These are phyloP conservation scores for Fusarium sp. DNA, from an alignment of 2,329 filamentous ascomycete genomes.

Conservation along the genomic window DNA sequence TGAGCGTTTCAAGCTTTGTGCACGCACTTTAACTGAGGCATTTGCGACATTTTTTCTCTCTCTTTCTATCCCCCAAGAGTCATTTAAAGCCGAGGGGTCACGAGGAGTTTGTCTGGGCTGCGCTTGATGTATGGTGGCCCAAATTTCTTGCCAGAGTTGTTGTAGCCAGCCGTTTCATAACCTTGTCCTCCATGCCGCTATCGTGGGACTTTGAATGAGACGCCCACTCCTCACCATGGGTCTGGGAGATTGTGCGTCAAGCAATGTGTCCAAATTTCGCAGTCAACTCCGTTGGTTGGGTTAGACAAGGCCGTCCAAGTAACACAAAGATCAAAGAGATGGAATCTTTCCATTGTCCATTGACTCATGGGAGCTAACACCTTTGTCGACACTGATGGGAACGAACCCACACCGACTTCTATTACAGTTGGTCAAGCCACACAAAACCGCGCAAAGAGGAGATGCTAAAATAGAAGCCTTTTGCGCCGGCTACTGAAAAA, in stretches of 20 bases:
- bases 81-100: slow-evolving; percentile 4
- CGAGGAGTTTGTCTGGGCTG: slow-evolving; percentile 4
- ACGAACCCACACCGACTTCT: slow-evolving; percentile 33
- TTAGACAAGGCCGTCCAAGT: slow-evolving; percentile 11
- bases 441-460: slow-evolving; percentile 45
- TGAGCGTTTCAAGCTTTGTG: slow-evolving; percentile 10
- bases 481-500: slow-evolving; percentile 38
- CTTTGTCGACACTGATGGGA: slow-evolving; percentile 10
- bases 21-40: slow-evolving; percentile 26
- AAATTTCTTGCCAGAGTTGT: slow-evolving; percentile 31
- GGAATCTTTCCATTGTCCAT: slow-evolving; percentile 9
- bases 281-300: slow-evolving; percentile 8
- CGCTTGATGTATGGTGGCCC: slow-evolving; percentile 20
- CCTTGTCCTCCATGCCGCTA: slow-evolving; percentile 29
- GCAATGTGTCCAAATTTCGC: slow-evolving; percentile 29
- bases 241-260: slow-evolving; percentile 43
- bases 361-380: slow-evolving; percentile 10
- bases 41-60: slow-evolving; percentile 7
- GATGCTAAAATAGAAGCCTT: slow-evolving; percentile 33
- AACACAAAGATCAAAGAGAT: slow-evolving; percentile 1
- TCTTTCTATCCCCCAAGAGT: no score
- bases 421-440: slow-evolving; percentile 17
- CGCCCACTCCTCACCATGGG: slow-evolving; percentile 30
- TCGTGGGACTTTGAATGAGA: slow-evolving; percentile 36
- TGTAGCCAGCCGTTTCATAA: slow-evolving; percentile 43